Base-by-base conservation (phyloP, 2,329 filamentous ascomycete genomes). In the Penicillium glabrum region DNA sequence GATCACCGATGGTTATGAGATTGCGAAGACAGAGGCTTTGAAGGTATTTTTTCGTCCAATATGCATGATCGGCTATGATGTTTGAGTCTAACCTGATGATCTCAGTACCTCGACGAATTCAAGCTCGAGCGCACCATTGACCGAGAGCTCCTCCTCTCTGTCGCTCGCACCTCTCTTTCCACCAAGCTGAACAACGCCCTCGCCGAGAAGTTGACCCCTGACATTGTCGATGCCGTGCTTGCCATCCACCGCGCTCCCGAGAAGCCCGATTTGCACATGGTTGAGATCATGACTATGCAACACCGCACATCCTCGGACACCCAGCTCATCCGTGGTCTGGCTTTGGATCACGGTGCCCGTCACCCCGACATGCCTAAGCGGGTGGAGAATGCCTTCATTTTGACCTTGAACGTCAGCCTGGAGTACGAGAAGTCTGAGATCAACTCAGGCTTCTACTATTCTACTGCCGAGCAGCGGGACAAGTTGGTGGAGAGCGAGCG, bases 251-350 rank as follows among this genome's bases (percentile, higher is more conserved):
- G 92, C 75, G 82, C 90, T 19, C 91, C 91, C 26, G 87, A 86
- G 61, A 98, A 98, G 81, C 96, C 96, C 55, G 95, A 99, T 78
- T 79, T 99, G 71, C 93, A 98, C 82, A 99, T 99, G 95, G 85
- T 99, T 65, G 95, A 99, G 79, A 98, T 99, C 69, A 99, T 99
- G 95, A 98, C 96, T 76, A 98, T 99, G 93, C 95, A 99, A 80
- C 95, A 99, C 81, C 90, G 93, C 67, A 92, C 91, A 51, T 93
- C 93, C 57, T 91, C 95, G 31, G 95, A 99, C 76, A 99, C 95
- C 56, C 92, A 96, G 77, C 86, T 99, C 58, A 97, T 99, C 75
- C 87, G 90, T 63, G 95, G 95, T 58, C 83, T 99, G 57, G 95
- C 91, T 10, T 81, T 99, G 59, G 95, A 99, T 71, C 95, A 99